Base-by-base conservation (phyloP, 2,329 filamentous ascomycete species). In the Penicillium paneum region DNA sequence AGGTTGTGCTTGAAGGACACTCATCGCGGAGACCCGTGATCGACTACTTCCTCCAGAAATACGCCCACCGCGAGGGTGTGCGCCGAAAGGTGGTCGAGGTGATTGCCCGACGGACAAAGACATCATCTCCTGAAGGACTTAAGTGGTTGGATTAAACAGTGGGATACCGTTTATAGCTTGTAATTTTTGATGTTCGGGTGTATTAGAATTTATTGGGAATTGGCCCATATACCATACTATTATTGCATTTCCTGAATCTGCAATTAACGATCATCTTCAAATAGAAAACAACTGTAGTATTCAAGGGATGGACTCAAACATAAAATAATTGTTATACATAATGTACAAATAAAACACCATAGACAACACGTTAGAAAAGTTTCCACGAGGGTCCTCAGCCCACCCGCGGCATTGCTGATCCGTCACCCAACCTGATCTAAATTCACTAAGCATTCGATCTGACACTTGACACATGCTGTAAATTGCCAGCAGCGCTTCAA, bases 71-170 rank as follows among this genome's bases (percentile, higher is more conserved):
- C 71, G 85, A 89, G 64, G 89, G 89, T 41, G 83, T 91, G 39
- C 78, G 76, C 62, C 80, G 84, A 67, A 83, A 92, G 54, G 85
- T 90, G 4, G 66, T 78, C 47, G 89, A 92, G 69, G 85, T 92
- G 28, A 63, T 91, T 59, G 67, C 70, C 26, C 81, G 89, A 66
- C 89, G 85, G 71, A 87, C 85, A 10, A 72, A 62, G 29, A 68
- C 70, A n/a, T 74, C 77, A 32, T 68, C 68, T 11, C 43, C 36
- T 19, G 64, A 79, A 34, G 82, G 71, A 34, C 59, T 71, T 55
- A 53, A 52, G 38, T 73, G 72, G 72, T 5, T 44, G 28, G 47
- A 56, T 44, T 62, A 57, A 55, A 61, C 34, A 51, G 45, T 39
- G 46, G 15, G 52, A 39, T 52, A 46, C 43, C 40, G 44, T 59